Conservation (phyloP, 805 yeast genomes). For the Yamadazyma endophytica region DNA sequence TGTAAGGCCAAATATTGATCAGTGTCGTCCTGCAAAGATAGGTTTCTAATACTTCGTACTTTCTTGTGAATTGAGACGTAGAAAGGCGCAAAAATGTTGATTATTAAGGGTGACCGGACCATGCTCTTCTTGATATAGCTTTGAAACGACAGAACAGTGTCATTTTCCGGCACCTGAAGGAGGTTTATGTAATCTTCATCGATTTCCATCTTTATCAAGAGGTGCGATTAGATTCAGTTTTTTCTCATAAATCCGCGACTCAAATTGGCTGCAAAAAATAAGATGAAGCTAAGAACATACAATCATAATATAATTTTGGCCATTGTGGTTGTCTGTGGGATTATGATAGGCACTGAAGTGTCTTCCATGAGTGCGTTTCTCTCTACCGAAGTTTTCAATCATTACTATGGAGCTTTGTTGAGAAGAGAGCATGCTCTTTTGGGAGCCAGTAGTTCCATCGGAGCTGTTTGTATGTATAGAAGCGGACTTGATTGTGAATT, state of each 20-base stretch:
- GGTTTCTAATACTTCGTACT: constrained; percentile 28
- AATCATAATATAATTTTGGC: constrained; percentile 13
- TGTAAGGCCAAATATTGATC: constrained; percentile 29
- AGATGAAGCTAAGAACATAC: constrained; percentile 13
- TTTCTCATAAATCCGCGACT: neutral
- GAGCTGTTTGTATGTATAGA: constrained; percentile 23
- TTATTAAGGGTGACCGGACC: constrained; percentile 37
- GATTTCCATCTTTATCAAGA: constrained; percentile 9
- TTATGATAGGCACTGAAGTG: constrained; percentile 26
- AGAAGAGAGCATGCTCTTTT: constrained; percentile 21
- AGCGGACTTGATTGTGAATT: neutral
- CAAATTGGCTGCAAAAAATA: neutral
- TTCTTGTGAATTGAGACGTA: constrained; percentile 27
- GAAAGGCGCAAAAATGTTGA: constrained; percentile 29
- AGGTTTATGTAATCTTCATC: too few relatives aligned
- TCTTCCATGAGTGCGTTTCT: constrained; percentile 20
- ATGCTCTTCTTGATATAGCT: constrained; percentile 30
- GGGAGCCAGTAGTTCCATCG: constrained; percentile 25
- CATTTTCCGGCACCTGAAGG: too few relatives aligned
- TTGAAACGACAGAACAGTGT: too few relatives aligned
- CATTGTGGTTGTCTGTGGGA: constrained; percentile 21
- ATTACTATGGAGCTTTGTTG: constrained; percentile 16
- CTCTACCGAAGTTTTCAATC: constrained; percentile 15
- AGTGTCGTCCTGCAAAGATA: constrained; percentile 33
- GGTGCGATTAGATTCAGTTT: neutral